Conservation (phyloP, 805 yeast species). For the Candida railenensis region DNA sequence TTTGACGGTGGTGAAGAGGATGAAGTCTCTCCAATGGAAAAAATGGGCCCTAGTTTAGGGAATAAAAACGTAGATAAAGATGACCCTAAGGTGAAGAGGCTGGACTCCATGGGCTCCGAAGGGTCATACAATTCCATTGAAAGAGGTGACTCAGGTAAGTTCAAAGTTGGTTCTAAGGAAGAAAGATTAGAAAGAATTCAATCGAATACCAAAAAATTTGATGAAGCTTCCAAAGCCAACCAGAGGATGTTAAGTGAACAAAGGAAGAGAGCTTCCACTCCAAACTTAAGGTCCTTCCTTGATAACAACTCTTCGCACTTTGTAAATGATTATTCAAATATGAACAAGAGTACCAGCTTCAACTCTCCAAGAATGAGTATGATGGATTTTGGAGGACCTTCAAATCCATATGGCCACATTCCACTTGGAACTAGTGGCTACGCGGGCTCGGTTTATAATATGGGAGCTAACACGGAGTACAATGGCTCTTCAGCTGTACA, state of each 20-base stretch:
- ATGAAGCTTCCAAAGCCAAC: neutral
- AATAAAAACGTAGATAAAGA: neutral
- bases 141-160: constrained; percentile 28
- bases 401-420: neutral
- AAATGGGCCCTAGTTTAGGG: neutral
- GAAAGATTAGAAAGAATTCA: constrained; percentile 12
- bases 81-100: neutral
- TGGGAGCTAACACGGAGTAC: neutral
- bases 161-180: constrained; percentile 16
- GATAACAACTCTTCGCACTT: neutral
- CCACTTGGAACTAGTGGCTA: neutral
- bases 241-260: constrained; percentile 5
- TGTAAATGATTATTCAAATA: neutral
- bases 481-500: neutral
- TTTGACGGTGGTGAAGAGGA: constrained; percentile 19
- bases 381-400: constrained; percentile 1
- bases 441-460: neutral
- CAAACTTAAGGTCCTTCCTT: neutral
- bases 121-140: constrained; percentile 30
- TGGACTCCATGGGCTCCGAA: constrained; percentile 11
- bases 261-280: constrained; percentile 1
- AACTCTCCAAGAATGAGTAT: constrained; percentile 1
- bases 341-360: neutral
- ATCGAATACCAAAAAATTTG: constrained; percentile 1
- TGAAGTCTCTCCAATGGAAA: constrained; percentile 1